Conservation (phyloP, 768 basidiomycete species). For the Termitomyces sp. region DNA sequence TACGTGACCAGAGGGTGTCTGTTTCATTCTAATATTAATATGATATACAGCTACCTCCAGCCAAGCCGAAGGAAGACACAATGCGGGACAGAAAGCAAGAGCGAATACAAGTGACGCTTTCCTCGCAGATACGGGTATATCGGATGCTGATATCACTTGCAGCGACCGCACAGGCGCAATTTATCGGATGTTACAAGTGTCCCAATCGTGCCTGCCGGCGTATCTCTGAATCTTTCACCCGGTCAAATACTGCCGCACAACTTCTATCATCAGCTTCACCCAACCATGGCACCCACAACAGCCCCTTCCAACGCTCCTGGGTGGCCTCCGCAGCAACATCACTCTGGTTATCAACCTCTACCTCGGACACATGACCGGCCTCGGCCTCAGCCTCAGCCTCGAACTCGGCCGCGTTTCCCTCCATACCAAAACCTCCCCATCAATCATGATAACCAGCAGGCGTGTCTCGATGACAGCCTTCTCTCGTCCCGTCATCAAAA, state of each 20-base stretch:
- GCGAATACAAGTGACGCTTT: slow-evolving; percentile 7
- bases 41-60: neutral
- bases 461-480: neutral
- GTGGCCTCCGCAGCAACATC: slow-evolving; percentile 7
- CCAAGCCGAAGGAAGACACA: neutral
- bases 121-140: neutral
- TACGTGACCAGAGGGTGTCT: neutral
- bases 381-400: slow-evolving; percentile 7
- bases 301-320: slow-evolving; percentile 1
- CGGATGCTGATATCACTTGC: neutral
- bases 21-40: slow-evolving; percentile 1
- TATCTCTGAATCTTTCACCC: slow-evolving; percentile 48
- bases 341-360: slow-evolving; percentile 1
- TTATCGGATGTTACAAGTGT: slow-evolving; percentile 4
- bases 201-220: slow-evolving; percentile 32
- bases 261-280: slow-evolving; percentile 10
- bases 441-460: neutral
- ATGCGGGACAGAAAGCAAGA: slow-evolving; percentile 2
- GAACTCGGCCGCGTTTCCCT: slow-evolving; percentile 2
- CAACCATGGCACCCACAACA: neutral
- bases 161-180: slow-evolving; percentile 3
- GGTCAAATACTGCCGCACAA: slow-evolving; percentile 53
- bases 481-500: neutral
- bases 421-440: neutral
- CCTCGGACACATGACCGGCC: neutral